Evolutionary conservation across 495 filamentous ascomycete genomes (phyloP).

Genomic region (Lepraria neglecta): DNA sequence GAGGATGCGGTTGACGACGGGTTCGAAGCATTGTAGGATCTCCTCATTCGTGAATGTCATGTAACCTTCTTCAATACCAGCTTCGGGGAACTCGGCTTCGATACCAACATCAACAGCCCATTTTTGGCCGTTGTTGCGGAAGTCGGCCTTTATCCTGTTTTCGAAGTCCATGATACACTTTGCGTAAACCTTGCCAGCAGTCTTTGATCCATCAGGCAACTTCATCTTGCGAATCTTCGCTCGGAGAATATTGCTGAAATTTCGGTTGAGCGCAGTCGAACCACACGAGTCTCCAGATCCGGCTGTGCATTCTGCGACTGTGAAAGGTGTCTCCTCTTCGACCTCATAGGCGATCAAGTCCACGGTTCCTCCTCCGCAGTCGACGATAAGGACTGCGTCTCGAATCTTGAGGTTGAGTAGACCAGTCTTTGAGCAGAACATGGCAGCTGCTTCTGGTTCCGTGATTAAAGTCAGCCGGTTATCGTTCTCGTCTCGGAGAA

Average conservation of each 20-base stretch:
- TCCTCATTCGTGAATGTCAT: constrained; percentile 82
- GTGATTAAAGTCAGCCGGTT: constrained; percentile 68
- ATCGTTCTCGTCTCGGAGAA: constrained; percentile 70
- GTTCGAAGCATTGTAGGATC: constrained; percentile 75
- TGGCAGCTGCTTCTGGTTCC: constrained; percentile 69
- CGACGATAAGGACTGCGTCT: constrained; percentile 71
- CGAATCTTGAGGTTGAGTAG: constrained; percentile 68
- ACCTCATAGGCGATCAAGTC: constrained; percentile 79
- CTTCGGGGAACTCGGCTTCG: constrained; percentile 72
- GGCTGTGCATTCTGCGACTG: constrained; percentile 69
- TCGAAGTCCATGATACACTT: constrained; percentile 85
- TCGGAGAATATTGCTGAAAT: constrained; percentile 74
- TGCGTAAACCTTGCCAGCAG: constrained; percentile 70
- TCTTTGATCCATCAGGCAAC: constrained; percentile 69
- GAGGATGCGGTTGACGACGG: constrained; percentile 70
- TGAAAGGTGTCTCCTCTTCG: constrained; percentile 71
- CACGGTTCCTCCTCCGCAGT: constrained; percentile 74
- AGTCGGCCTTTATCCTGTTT: constrained; percentile 76
- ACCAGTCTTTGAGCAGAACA: constrained; percentile 75
- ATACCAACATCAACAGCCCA: constrained; percentile 81
- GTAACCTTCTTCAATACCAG: constrained; percentile 72
- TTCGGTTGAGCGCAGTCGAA: constrained; percentile 71
- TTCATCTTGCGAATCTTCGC: constrained; percentile 80
- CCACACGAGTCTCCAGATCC: constrained; percentile 75
- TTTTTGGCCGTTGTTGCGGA: constrained; percentile 75